Evolutionary conservation across 805 yeast species (phyloP).

Genomic region (Hanseniaspora nectarophila): DNA sequence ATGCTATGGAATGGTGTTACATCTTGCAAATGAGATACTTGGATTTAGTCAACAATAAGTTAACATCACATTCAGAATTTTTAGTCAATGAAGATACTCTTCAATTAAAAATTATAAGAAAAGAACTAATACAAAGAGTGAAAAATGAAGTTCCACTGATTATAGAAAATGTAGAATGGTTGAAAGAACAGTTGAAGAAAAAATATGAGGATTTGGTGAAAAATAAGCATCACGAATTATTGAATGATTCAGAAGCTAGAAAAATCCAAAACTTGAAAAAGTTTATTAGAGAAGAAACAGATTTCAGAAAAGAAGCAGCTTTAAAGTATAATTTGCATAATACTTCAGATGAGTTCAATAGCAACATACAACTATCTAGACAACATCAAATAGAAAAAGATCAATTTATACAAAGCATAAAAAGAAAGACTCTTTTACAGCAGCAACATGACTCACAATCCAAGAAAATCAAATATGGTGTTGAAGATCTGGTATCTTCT

Average conservation of each 20-base stretch:
- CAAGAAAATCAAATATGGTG: conserved; percentile 11
- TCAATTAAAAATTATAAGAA: conserved; percentile 13
- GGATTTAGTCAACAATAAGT: conserved; percentile 32
- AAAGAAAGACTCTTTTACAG: conserved; percentile 1
- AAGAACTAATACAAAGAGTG: conserved; percentile 22
- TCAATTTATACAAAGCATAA: conserved; percentile 9
- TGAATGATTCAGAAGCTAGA: background rate
- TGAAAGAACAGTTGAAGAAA: conserved; percentile 20
- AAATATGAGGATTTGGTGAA: conserved; percentile 2
- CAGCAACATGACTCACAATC: background rate
- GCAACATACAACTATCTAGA: conserved; percentile 4
- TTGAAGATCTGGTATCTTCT: conserved; percentile 14
- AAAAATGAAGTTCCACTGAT: conserved; percentile 28
- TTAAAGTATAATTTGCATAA: background rate
- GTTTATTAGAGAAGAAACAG: conserved; percentile 4
- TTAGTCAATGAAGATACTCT: background rate
- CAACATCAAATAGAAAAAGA: conserved; percentile 10
- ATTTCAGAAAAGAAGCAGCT: background rate
- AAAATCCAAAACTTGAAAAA: conserved; percentile 1
- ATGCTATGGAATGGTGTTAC: conserved; percentile 13
- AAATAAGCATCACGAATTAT: background rate
- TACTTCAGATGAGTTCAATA: background rate
- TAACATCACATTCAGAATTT: conserved; percentile 25
- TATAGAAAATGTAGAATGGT: conserved; percentile 23
- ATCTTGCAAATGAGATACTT: conserved; percentile 43